Percentiles rank a stretch among this genome's conserved stretches.
Evolutionary conservation across 352 stramenopile genomes (phyloP).

Genomic region (Pythium biforme): DNA sequence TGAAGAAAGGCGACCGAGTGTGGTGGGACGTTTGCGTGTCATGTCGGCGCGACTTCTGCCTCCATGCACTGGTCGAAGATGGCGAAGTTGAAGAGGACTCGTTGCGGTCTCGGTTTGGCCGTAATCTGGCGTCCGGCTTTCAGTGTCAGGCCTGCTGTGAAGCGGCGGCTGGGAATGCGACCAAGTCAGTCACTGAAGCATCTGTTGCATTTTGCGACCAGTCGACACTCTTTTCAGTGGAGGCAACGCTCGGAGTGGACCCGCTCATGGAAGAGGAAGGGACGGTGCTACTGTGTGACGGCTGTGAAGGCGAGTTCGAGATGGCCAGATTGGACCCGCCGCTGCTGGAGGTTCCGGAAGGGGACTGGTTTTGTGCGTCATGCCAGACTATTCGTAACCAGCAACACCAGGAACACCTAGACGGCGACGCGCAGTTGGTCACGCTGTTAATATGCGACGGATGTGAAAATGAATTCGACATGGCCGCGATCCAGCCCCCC

Average conservation of each 20-base stretch:
- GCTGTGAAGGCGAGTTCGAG: constrained; percentile 64
- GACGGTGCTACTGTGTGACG: constrained; percentile 60
- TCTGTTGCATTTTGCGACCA: neutral
- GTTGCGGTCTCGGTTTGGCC: constrained; percentile 8
- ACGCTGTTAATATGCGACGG: constrained; percentile 73
- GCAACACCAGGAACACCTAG: neutral
- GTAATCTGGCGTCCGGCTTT: constrained; percentile 6
- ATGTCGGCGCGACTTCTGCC: constrained; percentile 21
- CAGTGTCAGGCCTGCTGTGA: constrained; percentile 15
- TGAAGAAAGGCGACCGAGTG: constrained; percentile 16
- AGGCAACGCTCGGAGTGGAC: neutral
- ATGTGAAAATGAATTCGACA: constrained; percentile 65
- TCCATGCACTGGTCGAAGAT: constrained; percentile 18
- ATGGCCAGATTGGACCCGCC: constrained; percentile 50
- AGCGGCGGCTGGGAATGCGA: too few relatives aligned
- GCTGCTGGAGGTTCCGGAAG: constrained; percentile 40
- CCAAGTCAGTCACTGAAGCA: neutral
- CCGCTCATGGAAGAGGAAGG: constrained; percentile 21
- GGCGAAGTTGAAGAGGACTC: constrained; percentile 13
- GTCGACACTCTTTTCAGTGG: neutral
- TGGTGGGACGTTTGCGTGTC: constrained; percentile 26
- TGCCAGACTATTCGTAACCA: constrained; percentile 1
- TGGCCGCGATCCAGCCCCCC: constrained; percentile 43
- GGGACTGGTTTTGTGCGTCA: constrained; percentile 47
- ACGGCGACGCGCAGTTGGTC: constrained; percentile 4